Percentiles rank a stretch among this genome's conserved stretches.
These are phyloP conservation scores for Aspergillus ochraceus DNA, from an alignment of 2,329 filamentous ascomycete genomes.

Conservation along the genomic window DNA sequence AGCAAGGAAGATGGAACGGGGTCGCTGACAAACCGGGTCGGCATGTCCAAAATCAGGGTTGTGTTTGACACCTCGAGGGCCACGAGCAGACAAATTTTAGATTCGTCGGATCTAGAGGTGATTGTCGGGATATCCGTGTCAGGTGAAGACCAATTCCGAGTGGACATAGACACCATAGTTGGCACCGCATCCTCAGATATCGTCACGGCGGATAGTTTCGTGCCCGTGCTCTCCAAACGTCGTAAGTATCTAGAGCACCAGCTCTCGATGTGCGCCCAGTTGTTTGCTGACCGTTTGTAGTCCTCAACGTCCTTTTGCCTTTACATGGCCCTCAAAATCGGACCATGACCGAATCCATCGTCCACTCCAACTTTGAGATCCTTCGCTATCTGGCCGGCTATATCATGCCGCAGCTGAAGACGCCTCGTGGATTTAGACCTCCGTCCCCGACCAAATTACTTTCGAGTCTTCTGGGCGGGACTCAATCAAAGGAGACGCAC, in stretches of 20 bases:
- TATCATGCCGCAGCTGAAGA: constrained; percentile 62
- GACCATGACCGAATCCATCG: constrained; percentile 59
- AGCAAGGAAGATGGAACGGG: constrained; percentile 31
- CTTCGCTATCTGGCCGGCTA: constrained; percentile 68
- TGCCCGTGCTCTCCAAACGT: constrained; percentile 72
- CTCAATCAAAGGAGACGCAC: constrained; percentile 32
- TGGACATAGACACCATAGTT: constrained; percentile 65
- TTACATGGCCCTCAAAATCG: constrained; percentile 63
- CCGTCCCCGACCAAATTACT: constrained; percentile 90
- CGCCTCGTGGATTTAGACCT: constrained; percentile 64
- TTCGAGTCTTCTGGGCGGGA: constrained; percentile 73
- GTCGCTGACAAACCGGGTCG: constrained; percentile 50
- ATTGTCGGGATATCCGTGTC: constrained; percentile 69
- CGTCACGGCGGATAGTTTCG: constrained; percentile 69
- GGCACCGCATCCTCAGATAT: constrained; percentile 74
- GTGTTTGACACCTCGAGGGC: constrained; percentile 38
- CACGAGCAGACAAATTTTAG: constrained; percentile 29
- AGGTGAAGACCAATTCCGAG: constrained; percentile 59
- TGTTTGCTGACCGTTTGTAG: constrained; percentile 39
- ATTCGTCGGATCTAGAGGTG: constrained; percentile 40
- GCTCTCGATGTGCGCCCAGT: not conserved
- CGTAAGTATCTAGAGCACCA: constrained; percentile 50
- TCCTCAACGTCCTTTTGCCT: constrained; percentile 69
- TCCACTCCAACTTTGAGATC: constrained; percentile 76
- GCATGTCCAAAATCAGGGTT: constrained; percentile 35